Evolutionary conservation across 768 basidiomycete genomes (phyloP), one percentile per base, ranked within the genome.

Genomic region (Hydnum rufescens): DNA sequence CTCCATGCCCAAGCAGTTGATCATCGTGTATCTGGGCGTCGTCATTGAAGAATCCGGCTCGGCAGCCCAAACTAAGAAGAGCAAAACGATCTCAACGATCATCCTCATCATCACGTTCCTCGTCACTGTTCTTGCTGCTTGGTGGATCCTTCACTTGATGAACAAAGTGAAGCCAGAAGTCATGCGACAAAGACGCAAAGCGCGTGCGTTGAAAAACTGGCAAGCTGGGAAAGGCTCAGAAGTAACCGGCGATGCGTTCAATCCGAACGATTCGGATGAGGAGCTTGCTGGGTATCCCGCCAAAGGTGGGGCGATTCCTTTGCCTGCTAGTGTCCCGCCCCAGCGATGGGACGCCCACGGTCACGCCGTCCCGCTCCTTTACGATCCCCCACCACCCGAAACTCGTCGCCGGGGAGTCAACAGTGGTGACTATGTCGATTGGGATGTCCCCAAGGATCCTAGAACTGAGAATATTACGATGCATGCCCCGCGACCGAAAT

Each of bases 1-100:
- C 18, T 85, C 86, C 19, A 65, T 88, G 61, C 89, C 89, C 4
- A 92, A 92, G 61, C 89, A 95, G 63, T 80, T 95, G 59, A 74
- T 88, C 58, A 85, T 82, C 4, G 90, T 95, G 8, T 95, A 95
- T 61, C 73, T 92, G 16, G 89, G 89, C 32, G 64, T 64, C n/a
- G 54, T 63, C 4, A 61, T 68, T 34, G 57, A 59, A 16, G 51
- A 61, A 39, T 55, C 62, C 5, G 57, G 58, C 18, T 60, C 58
- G 56, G 19, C 66, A 64, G 36, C 64, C 63, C 62, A 71, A 49
- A 57, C 57, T 42, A 59, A 62, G 2, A 70, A 71, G 57, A 74
- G 77, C 60, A 75, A 70, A 56, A 75, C 82, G 55, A 73, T 88
- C 56, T 80, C 77, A 51, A 74, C 83, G 55, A 62, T 70, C 3